Base-by-base conservation (phyloP, 257 asterid genomes). In the Solanum piurae region DNA sequence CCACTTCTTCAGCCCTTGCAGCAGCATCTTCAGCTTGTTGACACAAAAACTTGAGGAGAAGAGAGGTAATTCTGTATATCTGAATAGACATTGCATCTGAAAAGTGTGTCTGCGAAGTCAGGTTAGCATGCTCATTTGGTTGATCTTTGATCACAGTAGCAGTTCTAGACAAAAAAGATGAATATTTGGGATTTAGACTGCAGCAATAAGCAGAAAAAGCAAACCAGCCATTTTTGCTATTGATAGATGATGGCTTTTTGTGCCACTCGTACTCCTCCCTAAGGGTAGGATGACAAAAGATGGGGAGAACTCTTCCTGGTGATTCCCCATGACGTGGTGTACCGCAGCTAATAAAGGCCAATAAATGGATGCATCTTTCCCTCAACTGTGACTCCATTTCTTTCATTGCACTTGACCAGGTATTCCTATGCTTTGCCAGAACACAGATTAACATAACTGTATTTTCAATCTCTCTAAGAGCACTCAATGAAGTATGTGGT, bases 161-260 rank as follows among this genome's bases (percentile, higher is more conserved):
- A 60, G 92, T 83, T 86, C 83, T 86, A 76, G 96, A 93, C 14
- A 93, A 90, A 88, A 88, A 80, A 34, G 91, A 80, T 12, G 94
- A 87, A 89, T 89, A 91, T 68, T 91, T 92, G 60, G 90, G 92
- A 89, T 91, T 90, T 69, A 92, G 87, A 84, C 92, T 90, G 91
- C 98, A 94, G 85, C 98, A 98, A 87, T 92, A 93, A 87, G 98
- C 92, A 79, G 99, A 89, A 90, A 96, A 90, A 88, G 93, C 93
- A 91, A 97, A 97, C 99, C 99, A 97, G 46, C 99, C 99, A 42
- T 93, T 92, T 91, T 85, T 89, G 91, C 99, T 95, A 88, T 95
- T 94, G 80, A 96, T 88, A 90, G 90, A 93, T 10, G 99, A 90
- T 25, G 95, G 95, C 88, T 90, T 92, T 91, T 91, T 92, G 90